Evolutionary conservation across 2,329 filamentous ascomycete genomes (phyloP).

Genomic region (Xylaria sp.): DNA sequence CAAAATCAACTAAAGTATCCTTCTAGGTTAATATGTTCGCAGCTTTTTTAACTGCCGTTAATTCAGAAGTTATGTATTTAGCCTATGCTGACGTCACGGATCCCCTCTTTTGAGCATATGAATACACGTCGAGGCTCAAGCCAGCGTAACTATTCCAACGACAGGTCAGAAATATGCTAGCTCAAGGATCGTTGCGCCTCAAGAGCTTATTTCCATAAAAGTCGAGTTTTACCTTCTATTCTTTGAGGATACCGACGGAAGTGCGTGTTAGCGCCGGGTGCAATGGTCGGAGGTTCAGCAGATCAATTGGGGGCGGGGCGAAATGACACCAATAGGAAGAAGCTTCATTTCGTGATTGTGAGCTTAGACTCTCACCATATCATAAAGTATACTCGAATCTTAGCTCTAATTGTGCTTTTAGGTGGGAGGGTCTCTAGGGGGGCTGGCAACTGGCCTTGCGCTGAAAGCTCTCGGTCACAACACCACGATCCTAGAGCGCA

Average conservation of each 20-base stretch:
- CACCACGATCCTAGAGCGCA: slow-evolving; percentile 57
- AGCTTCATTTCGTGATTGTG: slow-evolving; percentile 46
- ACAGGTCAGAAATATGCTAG: not conserved
- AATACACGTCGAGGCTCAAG: not conserved
- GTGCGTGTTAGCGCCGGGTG: not conserved
- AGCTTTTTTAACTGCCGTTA: not conserved
- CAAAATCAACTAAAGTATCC: not conserved
- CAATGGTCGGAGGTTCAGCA: slow-evolving; percentile 32
- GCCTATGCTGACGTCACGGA: slow-evolving; percentile 32
- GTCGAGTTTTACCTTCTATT: not conserved
- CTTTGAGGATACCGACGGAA: not conserved
- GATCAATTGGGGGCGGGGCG: slow-evolving; percentile 25
- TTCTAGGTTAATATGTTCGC: no score
- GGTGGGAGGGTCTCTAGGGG: slow-evolving; percentile 57
- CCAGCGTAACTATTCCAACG: not conserved
- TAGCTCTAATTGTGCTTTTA: slow-evolving; percentile 33
- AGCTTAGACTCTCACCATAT: slow-evolving; percentile 5
- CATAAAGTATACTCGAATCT: not conserved
- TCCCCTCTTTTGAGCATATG: slow-evolving; percentile 13
- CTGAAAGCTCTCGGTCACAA: slow-evolving; percentile 55
- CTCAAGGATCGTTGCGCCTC: not conserved
- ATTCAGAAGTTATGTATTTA: slow-evolving; percentile 19
- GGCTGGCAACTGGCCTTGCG: slow-evolving; percentile 53
- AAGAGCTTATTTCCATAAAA: not conserved
- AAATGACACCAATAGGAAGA: slow-evolving; percentile 26